Evolutionary conservation across 768 basidiomycete genomes (phyloP).

Genomic region (Lyophyllum decastes): DNA sequence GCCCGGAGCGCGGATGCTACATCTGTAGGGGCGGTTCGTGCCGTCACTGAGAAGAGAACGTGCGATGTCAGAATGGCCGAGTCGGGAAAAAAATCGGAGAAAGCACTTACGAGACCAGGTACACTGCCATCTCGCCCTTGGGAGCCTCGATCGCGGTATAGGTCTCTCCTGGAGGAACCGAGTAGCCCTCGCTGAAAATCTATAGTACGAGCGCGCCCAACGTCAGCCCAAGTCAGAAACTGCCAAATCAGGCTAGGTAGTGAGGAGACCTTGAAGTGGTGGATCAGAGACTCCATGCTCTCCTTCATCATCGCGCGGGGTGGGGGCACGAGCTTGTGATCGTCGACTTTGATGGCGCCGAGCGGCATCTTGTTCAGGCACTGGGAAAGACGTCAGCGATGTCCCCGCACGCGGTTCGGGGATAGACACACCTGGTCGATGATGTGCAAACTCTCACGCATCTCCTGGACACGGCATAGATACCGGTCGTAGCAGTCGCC

Average conservation of each 20-base stretch:
- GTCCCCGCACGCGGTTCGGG: background rate
- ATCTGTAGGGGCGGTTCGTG: conserved; percentile 93
- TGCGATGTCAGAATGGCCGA: background rate
- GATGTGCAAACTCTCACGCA: conserved; percentile 92
- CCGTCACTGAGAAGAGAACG: conserved; percentile 63
- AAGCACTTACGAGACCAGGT: conserved; percentile 83
- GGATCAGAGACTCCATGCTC: conserved; percentile 96
- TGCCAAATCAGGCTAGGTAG: too few species aligned
- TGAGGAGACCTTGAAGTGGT: conserved; percentile 86
- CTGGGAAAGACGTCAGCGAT: conserved; percentile 36
- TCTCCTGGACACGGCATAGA: conserved; percentile 96
- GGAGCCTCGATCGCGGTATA: conserved; percentile 98
- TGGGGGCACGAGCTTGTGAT: conserved; percentile 96
- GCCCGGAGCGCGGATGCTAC: conserved; percentile 95
- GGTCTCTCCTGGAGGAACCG: conserved; percentile 94
- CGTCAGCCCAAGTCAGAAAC: background rate
- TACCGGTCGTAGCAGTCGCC: conserved; percentile 99
- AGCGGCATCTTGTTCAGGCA: conserved; percentile 97
- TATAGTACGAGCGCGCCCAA: conserved; percentile 26
- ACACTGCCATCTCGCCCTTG: conserved; percentile 99
- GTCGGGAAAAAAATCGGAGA: background rate
- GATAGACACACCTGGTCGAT: conserved; percentile 61
- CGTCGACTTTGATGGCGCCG: conserved; percentile 92
- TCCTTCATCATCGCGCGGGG: conserved; percentile 99
- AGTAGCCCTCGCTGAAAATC: conserved; percentile 96